These are phyloP conservation scores for Fusarium bulbicola DNA, from an alignment of 2,329 filamentous ascomycete species.

Conservation along the genomic window DNA sequence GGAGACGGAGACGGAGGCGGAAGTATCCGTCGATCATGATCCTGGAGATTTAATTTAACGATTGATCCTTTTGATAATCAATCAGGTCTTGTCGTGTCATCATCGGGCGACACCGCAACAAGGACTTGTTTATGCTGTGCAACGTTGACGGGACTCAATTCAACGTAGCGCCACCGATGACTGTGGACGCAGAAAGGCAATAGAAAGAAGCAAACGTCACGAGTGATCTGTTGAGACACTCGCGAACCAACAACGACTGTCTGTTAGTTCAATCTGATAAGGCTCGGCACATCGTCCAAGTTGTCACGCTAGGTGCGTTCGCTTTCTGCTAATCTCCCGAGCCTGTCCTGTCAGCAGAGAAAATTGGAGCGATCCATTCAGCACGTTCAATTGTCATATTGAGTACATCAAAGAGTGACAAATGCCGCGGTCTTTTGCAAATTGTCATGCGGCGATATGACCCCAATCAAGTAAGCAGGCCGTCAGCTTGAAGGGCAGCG, in stretches of 20 bases:
- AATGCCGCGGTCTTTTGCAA: neutral
- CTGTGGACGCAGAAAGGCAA: fast-evolving
- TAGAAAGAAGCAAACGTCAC: neutral
- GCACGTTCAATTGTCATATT: neutral
- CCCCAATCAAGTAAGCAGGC: neutral
- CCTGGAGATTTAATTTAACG: neutral
- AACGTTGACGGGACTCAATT: neutral
- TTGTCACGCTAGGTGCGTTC: neutral
- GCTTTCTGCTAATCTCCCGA: neutral
- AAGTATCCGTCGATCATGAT: neutral
- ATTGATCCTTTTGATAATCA: constrained; percentile 2
- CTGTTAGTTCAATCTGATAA: neutral
- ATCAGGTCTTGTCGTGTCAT: neutral
- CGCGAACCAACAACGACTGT: neutral
- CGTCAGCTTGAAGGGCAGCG: neutral
- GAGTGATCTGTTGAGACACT: too few species aligned
- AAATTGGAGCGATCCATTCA: neutral
- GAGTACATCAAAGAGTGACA: neutral
- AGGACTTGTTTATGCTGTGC: neutral
- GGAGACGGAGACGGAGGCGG: neutral
- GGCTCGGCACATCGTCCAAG: neutral
- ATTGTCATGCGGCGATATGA: neutral
- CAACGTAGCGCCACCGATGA: neutral
- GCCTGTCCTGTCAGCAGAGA: neutral
- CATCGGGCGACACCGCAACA: neutral